Evolutionary conservation across 2,329 filamentous ascomycete species (phyloP).

Genomic region (Arthrinium phaeospermum): DNA sequence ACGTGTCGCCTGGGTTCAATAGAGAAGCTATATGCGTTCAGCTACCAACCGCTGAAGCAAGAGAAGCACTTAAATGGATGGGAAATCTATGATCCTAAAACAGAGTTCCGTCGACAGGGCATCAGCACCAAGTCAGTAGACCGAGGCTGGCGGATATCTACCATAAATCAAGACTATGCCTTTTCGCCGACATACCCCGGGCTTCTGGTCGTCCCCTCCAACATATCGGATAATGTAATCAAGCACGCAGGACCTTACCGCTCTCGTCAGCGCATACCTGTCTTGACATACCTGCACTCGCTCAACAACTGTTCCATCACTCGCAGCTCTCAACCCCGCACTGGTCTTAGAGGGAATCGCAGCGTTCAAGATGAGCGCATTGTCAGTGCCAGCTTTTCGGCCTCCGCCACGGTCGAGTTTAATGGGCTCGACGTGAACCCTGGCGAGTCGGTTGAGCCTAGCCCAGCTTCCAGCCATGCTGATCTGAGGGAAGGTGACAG

Average conservation of each 20-base stretch:
- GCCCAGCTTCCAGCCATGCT: constrained; percentile 56
- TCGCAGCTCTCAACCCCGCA: constrained; percentile 88
- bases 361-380: constrained; percentile 96
- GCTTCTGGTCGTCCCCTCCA: constrained; percentile 81
- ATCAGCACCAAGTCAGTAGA: constrained; percentile 81
- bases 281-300: constrained; percentile 91
- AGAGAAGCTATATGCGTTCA: constrained; percentile 91
- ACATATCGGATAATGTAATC: constrained; percentile 95
- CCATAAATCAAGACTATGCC: constrained; percentile 86
- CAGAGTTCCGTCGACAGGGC: constrained; percentile 87
- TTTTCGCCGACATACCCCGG: constrained; percentile 95
- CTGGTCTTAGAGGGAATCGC: constrained; percentile 84
- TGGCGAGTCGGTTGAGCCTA: constrained; percentile 41
- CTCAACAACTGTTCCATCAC: constrained; percentile 98
- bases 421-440: constrained; percentile 37
- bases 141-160: constrained; percentile 86
- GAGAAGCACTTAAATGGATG: constrained; percentile 82
- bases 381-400: constrained; percentile 89
- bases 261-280: constrained; percentile 86
- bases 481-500: constrained; percentile 47
- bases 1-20: constrained; percentile 84
- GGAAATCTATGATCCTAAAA: constrained; percentile 82
- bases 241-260: constrained; percentile 92
- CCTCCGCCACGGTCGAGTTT: constrained; percentile 56
- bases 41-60: constrained; percentile 74